phyloP scores from a whole-genome alignment of 2,329 filamentous ascomycete species.

The Lachnellula willkommii region DNA sequence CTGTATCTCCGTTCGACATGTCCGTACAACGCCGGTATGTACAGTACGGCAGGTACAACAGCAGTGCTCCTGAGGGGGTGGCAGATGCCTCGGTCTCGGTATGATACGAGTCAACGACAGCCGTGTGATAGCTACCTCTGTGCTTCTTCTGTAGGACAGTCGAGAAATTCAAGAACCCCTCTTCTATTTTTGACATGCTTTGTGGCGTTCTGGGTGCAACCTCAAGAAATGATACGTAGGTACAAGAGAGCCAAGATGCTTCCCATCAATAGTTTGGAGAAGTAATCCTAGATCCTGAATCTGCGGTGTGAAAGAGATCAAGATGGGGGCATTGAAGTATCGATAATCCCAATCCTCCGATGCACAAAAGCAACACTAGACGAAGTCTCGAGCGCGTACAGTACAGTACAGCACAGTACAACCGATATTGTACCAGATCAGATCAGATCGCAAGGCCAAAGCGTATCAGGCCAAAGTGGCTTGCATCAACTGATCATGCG shows the following conservation, averaged over 20 bases:
- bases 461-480: neutral
- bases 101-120: neutral
- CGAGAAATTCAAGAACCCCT: neutral
- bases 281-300: neutral
- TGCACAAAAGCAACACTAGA: neutral
- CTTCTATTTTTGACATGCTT: neutral
- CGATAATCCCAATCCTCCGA: neutral
- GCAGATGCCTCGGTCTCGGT: neutral
- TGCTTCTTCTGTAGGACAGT: neutral
- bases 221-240: neutral
- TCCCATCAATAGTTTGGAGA: neutral
- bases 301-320: neutral
- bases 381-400: no score
- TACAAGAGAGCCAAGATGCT: neutral
- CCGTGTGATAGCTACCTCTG: neutral
- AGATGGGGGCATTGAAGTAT: neutral
- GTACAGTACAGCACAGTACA: no score
- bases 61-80: neutral
- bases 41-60: neutral
- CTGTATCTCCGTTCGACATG: constrained; percentile 2
- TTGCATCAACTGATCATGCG: neutral
- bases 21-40: neutral
- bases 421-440: neutral
- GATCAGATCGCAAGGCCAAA: neutral
- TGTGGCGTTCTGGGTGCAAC: neutral